These are phyloP conservation scores for Tillandsia fasciculata DNA, from an alignment of 176 grass and related monocot genomes.

Conservation along the genomic window DNA sequence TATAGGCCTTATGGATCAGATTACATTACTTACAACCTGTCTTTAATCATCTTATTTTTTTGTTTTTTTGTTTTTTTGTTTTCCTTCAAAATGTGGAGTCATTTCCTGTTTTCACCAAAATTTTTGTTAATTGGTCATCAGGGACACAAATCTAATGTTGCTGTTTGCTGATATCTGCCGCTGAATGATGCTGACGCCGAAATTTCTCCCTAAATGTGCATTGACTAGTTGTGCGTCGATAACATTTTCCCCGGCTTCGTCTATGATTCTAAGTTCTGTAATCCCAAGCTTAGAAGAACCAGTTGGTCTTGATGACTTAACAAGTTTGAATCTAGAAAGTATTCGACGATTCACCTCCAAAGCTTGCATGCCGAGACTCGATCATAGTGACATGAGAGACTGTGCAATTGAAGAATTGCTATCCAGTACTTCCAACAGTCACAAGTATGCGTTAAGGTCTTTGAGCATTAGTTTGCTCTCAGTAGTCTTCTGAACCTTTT, in stretches of 20 bases:
- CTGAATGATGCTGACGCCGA: neutral
- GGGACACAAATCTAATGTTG: neutral
- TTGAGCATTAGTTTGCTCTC: neutral
- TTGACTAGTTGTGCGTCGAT: neutral
- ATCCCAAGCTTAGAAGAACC: neutral
- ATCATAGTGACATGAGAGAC: neutral
- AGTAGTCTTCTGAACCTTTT: neutral
- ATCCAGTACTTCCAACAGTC: neutral
- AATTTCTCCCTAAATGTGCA: neutral
- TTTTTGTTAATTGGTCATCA: neutral
- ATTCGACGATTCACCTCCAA: neutral
- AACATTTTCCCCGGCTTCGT: neutral
- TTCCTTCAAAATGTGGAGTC: neutral
- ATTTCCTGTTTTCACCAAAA: neutral
- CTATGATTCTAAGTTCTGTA: neutral
- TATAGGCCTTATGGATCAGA: no score
- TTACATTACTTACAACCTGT: no score
- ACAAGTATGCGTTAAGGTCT: neutral
- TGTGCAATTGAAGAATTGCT: neutral
- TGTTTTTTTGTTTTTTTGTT: no score
- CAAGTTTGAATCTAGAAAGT: neutral
- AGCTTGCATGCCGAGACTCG: neutral
- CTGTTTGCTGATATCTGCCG: neutral
- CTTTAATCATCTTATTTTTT: no score
- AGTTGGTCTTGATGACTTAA: neutral